Percentiles rank a stretch among this genome's conserved stretches.
Evolutionary conservation across 768 basidiomycete species (phyloP).

Genomic region (Fomitopsis serialis): DNA sequence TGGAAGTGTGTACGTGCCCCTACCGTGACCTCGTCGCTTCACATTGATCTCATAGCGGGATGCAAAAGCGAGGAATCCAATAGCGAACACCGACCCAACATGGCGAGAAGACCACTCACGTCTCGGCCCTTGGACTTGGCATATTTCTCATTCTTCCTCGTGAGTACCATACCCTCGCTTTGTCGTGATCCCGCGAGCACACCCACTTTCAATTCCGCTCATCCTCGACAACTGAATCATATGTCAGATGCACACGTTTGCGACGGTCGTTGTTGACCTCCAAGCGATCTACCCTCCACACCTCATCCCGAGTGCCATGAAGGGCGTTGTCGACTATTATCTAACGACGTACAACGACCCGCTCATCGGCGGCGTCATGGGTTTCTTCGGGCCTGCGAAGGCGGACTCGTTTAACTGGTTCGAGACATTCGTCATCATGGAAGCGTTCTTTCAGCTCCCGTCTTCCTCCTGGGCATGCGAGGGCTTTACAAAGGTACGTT

Average conservation of each 20-base stretch:
- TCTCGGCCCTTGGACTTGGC: slow-evolving; percentile 60
- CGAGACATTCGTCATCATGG: slow-evolving; percentile 55
- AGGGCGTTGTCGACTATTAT: slow-evolving; percentile 44
- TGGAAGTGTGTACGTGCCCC: no score
- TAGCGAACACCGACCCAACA: no score
- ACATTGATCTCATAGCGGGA: no score
- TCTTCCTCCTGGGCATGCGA: slow-evolving; percentile 64
- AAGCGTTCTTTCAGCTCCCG: slow-evolving; percentile 74
- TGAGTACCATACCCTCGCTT: slow-evolving; percentile 21
- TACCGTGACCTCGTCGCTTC: no score
- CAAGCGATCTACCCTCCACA: slow-evolving; percentile 58
- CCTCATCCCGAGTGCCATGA: slow-evolving; percentile 44
- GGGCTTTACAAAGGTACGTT: slow-evolving; percentile 51
- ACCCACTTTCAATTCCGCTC: no score
- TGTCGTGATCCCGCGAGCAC: background rate
- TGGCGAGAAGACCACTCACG: slow-evolving; percentile 33
- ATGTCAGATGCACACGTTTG: slow-evolving; percentile 56
- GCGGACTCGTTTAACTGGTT: slow-evolving; percentile 47
- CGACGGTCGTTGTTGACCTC: slow-evolving; percentile 64
- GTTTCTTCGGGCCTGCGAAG: slow-evolving; percentile 27
- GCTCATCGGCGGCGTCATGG: slow-evolving; percentile 48
- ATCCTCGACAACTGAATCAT: background rate
- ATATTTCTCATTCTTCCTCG: slow-evolving; percentile 70
- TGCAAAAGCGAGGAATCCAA: no score
- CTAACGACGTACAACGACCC: slow-evolving; percentile 61